Conservation (phyloP, 2,329 filamentous ascomycete genomes). For the Juglanconis juglandina region DNA sequence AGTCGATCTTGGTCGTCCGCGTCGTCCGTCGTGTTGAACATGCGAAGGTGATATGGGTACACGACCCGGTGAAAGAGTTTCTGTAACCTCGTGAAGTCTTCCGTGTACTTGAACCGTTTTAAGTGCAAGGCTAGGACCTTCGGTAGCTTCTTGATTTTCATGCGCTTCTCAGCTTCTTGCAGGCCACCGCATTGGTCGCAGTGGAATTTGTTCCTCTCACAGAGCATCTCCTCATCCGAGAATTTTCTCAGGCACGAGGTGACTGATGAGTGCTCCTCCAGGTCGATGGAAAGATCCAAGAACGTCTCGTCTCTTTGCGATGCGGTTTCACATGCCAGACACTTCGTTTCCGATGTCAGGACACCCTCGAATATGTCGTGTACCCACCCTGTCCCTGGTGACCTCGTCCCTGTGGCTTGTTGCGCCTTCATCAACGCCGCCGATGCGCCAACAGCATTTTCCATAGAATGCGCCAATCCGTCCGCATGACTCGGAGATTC, state of each 20-base stretch:
- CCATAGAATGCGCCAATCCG: conserved; percentile 50
- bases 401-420: conserved; percentile 42
- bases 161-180: conserved; percentile 96
- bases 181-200: conserved; percentile 95
- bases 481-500: conserved; percentile 37
- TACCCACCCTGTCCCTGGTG: conserved; percentile 78
- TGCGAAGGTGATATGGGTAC: conserved; percentile 91
- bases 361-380: conserved; percentile 96
- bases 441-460: conserved; percentile 37
- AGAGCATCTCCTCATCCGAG: conserved; percentile 97
- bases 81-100: conserved; percentile 87
- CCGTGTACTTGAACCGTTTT: conserved; percentile 98
- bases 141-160: conserved; percentile 96
- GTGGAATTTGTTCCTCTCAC: conserved; percentile 97
- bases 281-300: conserved; percentile 89
- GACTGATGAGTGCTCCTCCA: conserved; percentile 92
- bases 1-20: conserved; percentile 88
- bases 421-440: conserved; percentile 27
- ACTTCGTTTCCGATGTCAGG: conserved; percentile 92
- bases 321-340: conserved; percentile 90
- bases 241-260: conserved; percentile 94
- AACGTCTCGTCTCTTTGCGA: conserved; percentile 96
- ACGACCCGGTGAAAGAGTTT: conserved; percentile 97
- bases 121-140: conserved; percentile 88
- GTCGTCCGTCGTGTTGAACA: conserved; percentile 97